Evolutionary conservation across 2,329 filamentous ascomycete species (phyloP).

Genomic region (Dothistroma septosporum): DNA sequence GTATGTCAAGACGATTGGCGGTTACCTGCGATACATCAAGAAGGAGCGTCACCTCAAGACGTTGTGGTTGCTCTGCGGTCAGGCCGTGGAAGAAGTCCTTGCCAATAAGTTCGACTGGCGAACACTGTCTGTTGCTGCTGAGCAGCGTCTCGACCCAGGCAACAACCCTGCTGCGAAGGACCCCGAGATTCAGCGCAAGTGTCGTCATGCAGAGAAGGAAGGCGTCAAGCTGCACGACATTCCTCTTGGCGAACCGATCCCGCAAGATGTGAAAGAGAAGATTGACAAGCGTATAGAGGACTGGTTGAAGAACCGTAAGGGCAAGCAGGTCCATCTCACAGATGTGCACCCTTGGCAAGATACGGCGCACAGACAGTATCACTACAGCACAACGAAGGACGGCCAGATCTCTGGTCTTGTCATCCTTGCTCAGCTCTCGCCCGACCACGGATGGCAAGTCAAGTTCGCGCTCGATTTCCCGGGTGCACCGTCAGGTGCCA

Average conservation of each 20-base stretch:
- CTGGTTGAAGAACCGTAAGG: slow-evolving; percentile 77
- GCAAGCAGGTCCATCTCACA: slow-evolving; percentile 82
- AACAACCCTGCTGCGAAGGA: slow-evolving; percentile 65
- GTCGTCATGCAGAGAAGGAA: slow-evolving; percentile 74
- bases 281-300: slow-evolving; percentile 70
- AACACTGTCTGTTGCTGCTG: slow-evolving; percentile 79
- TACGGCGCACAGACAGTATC: slow-evolving; percentile 76
- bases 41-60: slow-evolving; percentile 70
- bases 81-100: slow-evolving; percentile 73
- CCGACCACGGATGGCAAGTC: slow-evolving; percentile 82
- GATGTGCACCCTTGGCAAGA: slow-evolving; percentile 88
- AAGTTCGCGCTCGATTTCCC: slow-evolving; percentile 97
- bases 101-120: slow-evolving; percentile 80
- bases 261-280: slow-evolving; percentile 64
- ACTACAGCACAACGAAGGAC: slow-evolving; percentile 69
- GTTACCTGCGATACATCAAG: slow-evolving; percentile 71
- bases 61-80: slow-evolving; percentile 83
- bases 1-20: slow-evolving; percentile 66
- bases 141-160: slow-evolving; percentile 76
- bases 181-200: slow-evolving; percentile 66
- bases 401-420: slow-evolving; percentile 72
- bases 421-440: slow-evolving; percentile 76
- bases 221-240: slow-evolving; percentile 76
- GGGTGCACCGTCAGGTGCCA: slow-evolving; percentile 75
- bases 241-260: slow-evolving; percentile 58